Percentiles rank a stretch among this genome's conserved stretches.
phyloP scores from a whole-genome alignment of 495 filamentous ascomycete species.

The Elasticomyces elasticus region DNA sequence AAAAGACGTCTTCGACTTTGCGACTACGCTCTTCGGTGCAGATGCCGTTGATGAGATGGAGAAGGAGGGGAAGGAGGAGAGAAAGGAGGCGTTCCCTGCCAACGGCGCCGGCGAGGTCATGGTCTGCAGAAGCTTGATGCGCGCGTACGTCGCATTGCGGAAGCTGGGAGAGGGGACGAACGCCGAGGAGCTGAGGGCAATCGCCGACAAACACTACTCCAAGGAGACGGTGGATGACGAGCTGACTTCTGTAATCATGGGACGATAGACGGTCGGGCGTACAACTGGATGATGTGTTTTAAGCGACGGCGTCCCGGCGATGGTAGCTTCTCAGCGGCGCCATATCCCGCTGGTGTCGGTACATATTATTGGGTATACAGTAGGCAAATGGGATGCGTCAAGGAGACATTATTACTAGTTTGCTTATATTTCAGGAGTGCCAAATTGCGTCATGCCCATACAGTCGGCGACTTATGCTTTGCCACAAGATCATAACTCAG shows the following conservation, averaged over 20 bases:
- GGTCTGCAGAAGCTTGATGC: background rate
- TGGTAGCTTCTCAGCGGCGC: too few species aligned
- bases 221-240: background rate
- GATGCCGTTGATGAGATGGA: background rate
- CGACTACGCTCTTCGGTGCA: background rate
- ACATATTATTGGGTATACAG: too few species aligned
- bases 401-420: too few species aligned
- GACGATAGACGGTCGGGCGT: too few species aligned
- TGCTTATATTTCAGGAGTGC: too few species aligned
- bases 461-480: too few species aligned
- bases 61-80: background rate
- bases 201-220: background rate
- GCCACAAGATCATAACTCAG: too few species aligned
- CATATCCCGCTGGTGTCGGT: too few species aligned
- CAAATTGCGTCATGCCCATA: too few species aligned
- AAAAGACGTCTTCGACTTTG: background rate
- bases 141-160: background rate
- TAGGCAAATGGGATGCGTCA: too few species aligned
- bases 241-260: background rate
- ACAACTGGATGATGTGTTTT: too few species aligned
- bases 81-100: background rate
- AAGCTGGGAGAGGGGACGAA: background rate
- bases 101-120: background rate
- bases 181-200: background rate
- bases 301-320: too few species aligned